These are phyloP conservation scores for Annulohypoxylon bovei DNA, from an alignment of 495 filamentous ascomycete species.

Conservation along the genomic window DNA sequence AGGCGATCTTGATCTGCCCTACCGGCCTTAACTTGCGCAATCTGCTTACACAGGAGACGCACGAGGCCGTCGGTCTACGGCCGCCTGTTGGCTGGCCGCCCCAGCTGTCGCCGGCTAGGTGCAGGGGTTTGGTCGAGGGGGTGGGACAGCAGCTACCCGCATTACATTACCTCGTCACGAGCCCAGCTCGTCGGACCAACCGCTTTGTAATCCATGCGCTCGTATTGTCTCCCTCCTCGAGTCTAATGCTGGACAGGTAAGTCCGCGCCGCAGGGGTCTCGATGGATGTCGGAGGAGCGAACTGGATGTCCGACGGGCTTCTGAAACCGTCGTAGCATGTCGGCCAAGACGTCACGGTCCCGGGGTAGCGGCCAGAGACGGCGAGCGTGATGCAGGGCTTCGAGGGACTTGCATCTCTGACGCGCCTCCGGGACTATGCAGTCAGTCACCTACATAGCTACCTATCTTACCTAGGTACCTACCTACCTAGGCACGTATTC, in stretches of 20 bases:
- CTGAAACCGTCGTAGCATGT: constrained; percentile 3
- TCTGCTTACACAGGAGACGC: constrained; percentile 12
- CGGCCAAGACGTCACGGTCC: background rate
- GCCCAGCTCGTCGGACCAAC: background rate
- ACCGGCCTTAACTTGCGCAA: constrained; percentile 1
- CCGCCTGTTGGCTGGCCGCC: constrained; percentile 7
- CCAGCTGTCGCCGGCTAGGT: constrained; percentile 35
- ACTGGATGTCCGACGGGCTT: background rate
- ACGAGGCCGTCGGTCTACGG: constrained; percentile 15
- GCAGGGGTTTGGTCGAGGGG: constrained; percentile 2
- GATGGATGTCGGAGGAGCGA: background rate
- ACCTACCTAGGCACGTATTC: background rate
- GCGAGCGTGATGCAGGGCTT: constrained; percentile 9
- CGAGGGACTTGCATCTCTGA: background rate
- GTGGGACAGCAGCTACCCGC: constrained; percentile 1
- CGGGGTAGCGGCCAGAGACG: background rate
- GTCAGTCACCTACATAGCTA: background rate
- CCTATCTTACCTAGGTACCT: background rate
- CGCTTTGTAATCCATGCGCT: constrained; percentile 6
- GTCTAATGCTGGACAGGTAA: background rate
- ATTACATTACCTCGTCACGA: constrained; percentile 2
- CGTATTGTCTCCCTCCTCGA: background rate
- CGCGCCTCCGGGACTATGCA: background rate
- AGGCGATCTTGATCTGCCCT: constrained; percentile 20
- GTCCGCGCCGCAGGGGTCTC: background rate